Evolutionary conservation across 2,329 filamentous ascomycete genomes (phyloP).

Genomic region (Penicillium sp.): DNA sequence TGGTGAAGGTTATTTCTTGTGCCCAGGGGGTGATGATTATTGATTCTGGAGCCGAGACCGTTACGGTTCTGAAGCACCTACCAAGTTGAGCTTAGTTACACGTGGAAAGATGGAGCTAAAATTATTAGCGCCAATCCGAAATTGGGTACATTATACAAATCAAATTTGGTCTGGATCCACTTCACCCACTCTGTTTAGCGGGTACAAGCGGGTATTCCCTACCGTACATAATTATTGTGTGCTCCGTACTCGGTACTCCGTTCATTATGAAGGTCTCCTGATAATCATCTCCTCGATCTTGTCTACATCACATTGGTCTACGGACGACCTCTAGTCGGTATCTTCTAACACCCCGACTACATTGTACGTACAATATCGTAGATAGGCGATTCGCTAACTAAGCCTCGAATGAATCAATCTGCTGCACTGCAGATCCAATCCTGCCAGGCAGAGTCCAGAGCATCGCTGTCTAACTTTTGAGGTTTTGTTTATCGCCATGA

Average conservation of each 20-base stretch:
- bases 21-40: too few species aligned
- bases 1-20: too few species aligned
- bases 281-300: neutral
- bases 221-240: too few species aligned
- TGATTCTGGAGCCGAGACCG: neutral
- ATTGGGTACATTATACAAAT: slow-evolving; percentile 15
- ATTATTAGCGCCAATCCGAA: slow-evolving; percentile 3
- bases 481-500: too few species aligned
- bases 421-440: slow-evolving; percentile 1
- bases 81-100: neutral
- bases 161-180: neutral
- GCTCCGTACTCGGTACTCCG: too few species aligned
- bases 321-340: too few species aligned
- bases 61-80: neutral
- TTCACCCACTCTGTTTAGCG: neutral
- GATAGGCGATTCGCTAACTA: neutral
- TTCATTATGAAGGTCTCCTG: too few species aligned
- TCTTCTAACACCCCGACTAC: too few species aligned
- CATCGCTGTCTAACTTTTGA: neutral
- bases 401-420: neutral
- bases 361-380: neutral
- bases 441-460: neutral
- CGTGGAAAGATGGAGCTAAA: neutral
- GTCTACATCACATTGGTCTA: neutral
- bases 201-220: too few species aligned